phyloP scores from a whole-genome alignment of 305 asterid species.

The Fraxinus floribunda region DNA sequence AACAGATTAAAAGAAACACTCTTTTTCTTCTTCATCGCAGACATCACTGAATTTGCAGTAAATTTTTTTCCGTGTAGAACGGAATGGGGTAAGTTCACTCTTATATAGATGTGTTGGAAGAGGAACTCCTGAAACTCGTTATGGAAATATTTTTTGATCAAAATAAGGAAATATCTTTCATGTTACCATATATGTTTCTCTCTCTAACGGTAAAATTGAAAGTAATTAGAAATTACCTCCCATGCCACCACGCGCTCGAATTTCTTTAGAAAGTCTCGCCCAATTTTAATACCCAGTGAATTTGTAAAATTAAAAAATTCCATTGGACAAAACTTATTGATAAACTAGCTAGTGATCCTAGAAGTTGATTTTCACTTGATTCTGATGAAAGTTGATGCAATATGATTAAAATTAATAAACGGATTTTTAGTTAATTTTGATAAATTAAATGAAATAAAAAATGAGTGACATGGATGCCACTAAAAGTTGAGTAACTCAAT shows the following conservation, averaged over 20 bases:
- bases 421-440: neutral
- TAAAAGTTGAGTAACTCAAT: too few relatives aligned
- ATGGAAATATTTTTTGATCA: neutral
- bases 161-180: neutral
- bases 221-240: neutral
- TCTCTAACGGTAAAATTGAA: conserved; percentile 18
- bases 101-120: neutral
- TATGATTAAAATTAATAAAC: too few relatives aligned
- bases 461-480: too few relatives aligned
- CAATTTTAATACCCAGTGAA: neutral
- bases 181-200: neutral
- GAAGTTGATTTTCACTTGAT: too few relatives aligned
- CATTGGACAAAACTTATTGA: neutral
- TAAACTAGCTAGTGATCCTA: neutral
- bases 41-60: neutral
- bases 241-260: neutral
- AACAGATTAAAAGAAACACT: neutral
- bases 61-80: neutral
- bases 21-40: neutral
- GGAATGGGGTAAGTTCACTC: neutral
- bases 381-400: too few relatives aligned
- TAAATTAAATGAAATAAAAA: neutral
- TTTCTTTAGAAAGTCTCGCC: neutral
- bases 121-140: neutral
- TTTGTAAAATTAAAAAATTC: neutral